Conservation (phyloP, 805 yeast species). For the Saturnispora silvae region DNA sequence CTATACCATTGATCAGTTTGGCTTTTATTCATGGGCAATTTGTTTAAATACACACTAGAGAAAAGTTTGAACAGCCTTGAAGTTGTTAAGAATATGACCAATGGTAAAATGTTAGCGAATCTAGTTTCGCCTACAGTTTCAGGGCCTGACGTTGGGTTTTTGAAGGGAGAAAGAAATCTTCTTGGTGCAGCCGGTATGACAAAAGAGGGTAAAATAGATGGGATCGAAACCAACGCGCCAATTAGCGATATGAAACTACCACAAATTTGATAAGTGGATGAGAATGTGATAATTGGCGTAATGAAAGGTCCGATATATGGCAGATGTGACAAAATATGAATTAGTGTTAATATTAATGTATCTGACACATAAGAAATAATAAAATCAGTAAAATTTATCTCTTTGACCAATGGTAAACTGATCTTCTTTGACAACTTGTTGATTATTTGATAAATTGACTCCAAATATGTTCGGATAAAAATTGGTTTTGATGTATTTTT, state of each 20-base stretch:
- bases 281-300: slow-evolving; percentile 34
- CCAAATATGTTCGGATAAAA: too few relatives aligned
- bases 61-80: slow-evolving; percentile 1
- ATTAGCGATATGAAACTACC: slow-evolving; percentile 37
- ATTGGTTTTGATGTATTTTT: too few relatives aligned
- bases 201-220: slow-evolving; percentile 5
- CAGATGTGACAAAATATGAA: slow-evolving; percentile 27
- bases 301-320: slow-evolving; percentile 35
- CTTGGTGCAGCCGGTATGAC: slow-evolving; percentile 6
- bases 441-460: too few relatives aligned
- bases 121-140: neutral
- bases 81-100: neutral
- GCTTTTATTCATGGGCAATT: slow-evolving; percentile 2
- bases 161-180: slow-evolving; percentile 7
- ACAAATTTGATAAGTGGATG: slow-evolving; percentile 31
- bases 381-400: slow-evolving; percentile 22
- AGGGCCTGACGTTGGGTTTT: neutral
- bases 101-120: slow-evolving; percentile 3
- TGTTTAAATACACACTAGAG: slow-evolving; percentile 3
- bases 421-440: too few relatives aligned
- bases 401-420: neutral
- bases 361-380: slow-evolving; percentile 21
- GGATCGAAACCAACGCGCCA: slow-evolving; percentile 33
- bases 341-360: slow-evolving; percentile 21
- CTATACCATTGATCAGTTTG: slow-evolving; percentile 31